Conservation (phyloP, 345 rosid genomes). For the Ailanthus altissimus region DNA sequence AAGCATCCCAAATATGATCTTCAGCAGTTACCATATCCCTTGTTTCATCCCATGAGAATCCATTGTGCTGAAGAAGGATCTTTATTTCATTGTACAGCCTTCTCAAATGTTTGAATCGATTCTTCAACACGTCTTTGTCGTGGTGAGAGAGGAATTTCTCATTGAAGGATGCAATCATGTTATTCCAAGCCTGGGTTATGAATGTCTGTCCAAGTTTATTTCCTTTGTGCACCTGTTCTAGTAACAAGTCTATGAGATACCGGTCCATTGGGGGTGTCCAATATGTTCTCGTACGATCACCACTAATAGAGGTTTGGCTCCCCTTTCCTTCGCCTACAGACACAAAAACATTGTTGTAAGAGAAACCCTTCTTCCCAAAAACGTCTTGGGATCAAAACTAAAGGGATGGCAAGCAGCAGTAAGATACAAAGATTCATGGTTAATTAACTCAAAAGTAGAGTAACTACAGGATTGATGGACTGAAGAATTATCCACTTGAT, state of each 20-base stretch:
- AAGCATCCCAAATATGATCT: conserved; percentile 69
- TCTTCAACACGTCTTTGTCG: conserved; percentile 79
- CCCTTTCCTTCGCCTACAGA: conserved; percentile 48
- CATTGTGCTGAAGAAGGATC: conserved; percentile 61
- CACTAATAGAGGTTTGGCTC: conserved; percentile 28
- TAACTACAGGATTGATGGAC: neutral
- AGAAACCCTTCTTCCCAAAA: conserved; percentile 13
- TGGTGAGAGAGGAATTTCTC: conserved; percentile 57
- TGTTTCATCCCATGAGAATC: conserved; percentile 79
- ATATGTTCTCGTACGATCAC: conserved; percentile 76
- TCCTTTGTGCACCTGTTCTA: conserved; percentile 72
- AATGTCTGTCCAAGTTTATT: conserved; percentile 82
- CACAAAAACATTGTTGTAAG: conserved; percentile 17
- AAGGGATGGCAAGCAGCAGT: neutral
- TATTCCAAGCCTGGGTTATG: conserved; percentile 75
- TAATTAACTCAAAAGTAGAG: neutral
- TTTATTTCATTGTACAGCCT: conserved; percentile 71
- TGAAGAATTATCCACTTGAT: conserved; percentile 1
- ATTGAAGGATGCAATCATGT: conserved; percentile 65
- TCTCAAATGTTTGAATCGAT: conserved; percentile 81
- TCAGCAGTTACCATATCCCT: conserved; percentile 80
- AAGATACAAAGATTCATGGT: conserved; percentile 6
- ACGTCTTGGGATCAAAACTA: neutral
- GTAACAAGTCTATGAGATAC: conserved; percentile 67
- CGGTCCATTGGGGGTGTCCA: conserved; percentile 96